Base-by-base conservation (phyloP, 148 eudicot species). In the Talinum fruticosum region DNA sequence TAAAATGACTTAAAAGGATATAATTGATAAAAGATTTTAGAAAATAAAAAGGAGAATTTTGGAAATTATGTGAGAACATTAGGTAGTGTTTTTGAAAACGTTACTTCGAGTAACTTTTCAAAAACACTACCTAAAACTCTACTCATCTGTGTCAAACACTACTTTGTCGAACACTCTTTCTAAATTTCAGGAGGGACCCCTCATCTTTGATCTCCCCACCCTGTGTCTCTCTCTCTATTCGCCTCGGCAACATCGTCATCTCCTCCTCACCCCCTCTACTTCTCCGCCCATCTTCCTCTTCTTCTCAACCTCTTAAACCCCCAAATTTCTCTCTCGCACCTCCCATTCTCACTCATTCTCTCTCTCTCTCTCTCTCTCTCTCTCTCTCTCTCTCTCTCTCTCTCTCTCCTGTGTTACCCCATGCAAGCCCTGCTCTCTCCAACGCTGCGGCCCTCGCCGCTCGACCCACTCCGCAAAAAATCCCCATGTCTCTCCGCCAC, bases 381-480 rank as follows among this genome's bases (percentile, higher is more conserved):
- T 35, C 18, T 32, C 35, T 15, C 28, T 24, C 28, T 18, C 38
- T 28, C 53, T 72, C 65, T 75, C 73, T 33, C 76, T 69, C 62
- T 41, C 33, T 6, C 36, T 35, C 18, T 32, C 35, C 8, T 24
- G 16, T 59, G 37, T 16, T 2, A 75, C 76, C 45, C 82, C 80
- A 90, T 92, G 97, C 88, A 92, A 71, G 85, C 90, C 41, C 85
- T 90, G 0, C 90, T 85, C 57, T 83, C 91, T 64, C 64, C 90
- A 7, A 36, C 84, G 3, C 79, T 87, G 79, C 85, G 89, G 59
- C 80, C 87, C 1, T 77, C 93, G 10, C 84, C 89, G 3, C 86
- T 88, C 29, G 88, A 87, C 79, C 76, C 88, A 47, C 61, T 87
- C 71, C 88, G 82, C 65, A 81, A 78, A 51, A 74, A 74, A 73